These are phyloP conservation scores for Obba rivulosa DNA, from an alignment of 768 basidiomycete species.

Conservation along the genomic window DNA sequence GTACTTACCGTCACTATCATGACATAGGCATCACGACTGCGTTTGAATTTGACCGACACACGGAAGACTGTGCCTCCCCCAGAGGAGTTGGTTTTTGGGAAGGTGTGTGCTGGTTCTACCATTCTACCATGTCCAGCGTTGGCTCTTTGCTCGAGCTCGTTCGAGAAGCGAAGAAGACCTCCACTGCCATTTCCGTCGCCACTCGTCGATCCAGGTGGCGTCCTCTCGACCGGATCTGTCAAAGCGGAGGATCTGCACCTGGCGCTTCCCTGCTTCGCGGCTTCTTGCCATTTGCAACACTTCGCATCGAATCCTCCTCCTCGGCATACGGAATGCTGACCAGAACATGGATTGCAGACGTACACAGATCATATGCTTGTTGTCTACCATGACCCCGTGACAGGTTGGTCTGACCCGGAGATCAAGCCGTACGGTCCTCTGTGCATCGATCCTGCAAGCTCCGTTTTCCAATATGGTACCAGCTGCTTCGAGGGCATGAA, in stretches of 20 bases:
- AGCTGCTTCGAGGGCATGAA: conserved; percentile 67
- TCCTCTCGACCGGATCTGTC: neutral
- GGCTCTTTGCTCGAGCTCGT: too few relatives aligned
- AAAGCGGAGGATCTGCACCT: neutral
- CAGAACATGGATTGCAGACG: conserved; percentile 28
- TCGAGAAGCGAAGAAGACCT: too few relatives aligned
- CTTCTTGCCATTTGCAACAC: neutral
- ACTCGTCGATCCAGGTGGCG: too few relatives aligned
- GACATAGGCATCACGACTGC: conserved; percentile 50
- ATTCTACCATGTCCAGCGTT: neutral
- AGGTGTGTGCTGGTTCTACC: conserved; percentile 32
- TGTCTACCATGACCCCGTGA: conserved; percentile 51
- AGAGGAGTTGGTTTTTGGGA: conserved; percentile 50
- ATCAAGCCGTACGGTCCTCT: conserved; percentile 68
- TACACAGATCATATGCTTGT: conserved; percentile 79
- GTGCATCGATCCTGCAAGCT: conserved; percentile 48
- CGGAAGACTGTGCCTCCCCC: conserved; percentile 47
- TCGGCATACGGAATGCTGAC: neutral
- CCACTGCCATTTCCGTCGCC: too few relatives aligned
- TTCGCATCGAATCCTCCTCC: neutral
- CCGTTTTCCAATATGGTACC: conserved; percentile 58
- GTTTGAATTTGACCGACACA: conserved; percentile 37
- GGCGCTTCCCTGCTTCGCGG: neutral
- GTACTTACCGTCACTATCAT: neutral
- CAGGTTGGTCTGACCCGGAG: conserved; percentile 68